Evolutionary conservation across 129 eudicot species (phyloP), one percentile per base, ranked within the genome.

Genomic region (Chrysanthemum makinoi): DNA sequence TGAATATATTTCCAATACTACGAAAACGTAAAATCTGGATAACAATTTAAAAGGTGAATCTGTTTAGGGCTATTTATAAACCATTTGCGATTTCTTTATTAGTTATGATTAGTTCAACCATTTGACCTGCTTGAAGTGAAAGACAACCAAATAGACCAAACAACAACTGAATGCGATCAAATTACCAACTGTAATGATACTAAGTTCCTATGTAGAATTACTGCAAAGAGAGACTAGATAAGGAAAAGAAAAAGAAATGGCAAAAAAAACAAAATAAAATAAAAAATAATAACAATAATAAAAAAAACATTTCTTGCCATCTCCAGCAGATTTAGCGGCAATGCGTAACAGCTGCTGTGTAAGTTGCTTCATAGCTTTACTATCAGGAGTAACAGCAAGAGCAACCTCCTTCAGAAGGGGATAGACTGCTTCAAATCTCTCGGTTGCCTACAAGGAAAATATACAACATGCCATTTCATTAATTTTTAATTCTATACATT

Each of bases 321-420:
- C 80, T 65, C 83, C 85, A 77, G 79, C 81, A 71, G 82, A 78
- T 77, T 77, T 80, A 50, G 78, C 75, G 19, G 85, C 79, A 74
- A 83, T 33, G 5, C 75, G 74, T 69, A 86, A 53, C 10, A 86
- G 59, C 57, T 83, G 85, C 47, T 73, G 91, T 5, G 81, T 76
- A 60, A 83, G 56, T 72, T 83, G 91, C 76, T 86, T 82, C 83
- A 83, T 74, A 68, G 83, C 87, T 68, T 86, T 83, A 68, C 87
- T 86, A 30, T 85, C 87, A 65, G 85, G 83, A 67, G 85, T 50
- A 74, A 76, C 85, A 33, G 83, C 85, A 82, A 83, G 81, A 59
- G 87, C 91, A 65, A 86, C 79, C 69, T 86, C 91, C 80, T 83
- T 83, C 35, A 83, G 51, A 54, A 70, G 57, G 6, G 87, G 91